phyloP scores from a whole-genome alignment of 208 protist species.

The Hexamita inflata region DNA sequence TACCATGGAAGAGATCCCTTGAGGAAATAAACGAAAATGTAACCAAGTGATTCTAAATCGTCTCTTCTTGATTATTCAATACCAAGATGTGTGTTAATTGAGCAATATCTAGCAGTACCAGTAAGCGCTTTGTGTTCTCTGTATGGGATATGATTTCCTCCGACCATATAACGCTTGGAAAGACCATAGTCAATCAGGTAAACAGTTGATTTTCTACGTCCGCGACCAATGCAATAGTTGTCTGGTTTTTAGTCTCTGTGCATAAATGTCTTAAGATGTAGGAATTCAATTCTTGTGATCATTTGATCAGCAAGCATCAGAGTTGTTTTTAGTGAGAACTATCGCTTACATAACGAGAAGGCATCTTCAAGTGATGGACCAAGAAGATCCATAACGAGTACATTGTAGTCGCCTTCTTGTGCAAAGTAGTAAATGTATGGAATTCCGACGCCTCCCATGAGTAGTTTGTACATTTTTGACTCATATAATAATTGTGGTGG shows the following conservation, averaged over 20 bases:
- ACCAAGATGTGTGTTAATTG: conserved; percentile 95
- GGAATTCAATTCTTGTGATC: conserved; percentile 75
- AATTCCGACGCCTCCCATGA: conserved; percentile 70
- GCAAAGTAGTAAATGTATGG: conserved; percentile 78
- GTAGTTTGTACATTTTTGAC: conserved; percentile 69
- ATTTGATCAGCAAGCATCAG: conserved; percentile 92
- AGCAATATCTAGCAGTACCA: conserved; percentile 94
- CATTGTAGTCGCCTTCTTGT: conserved; percentile 80
- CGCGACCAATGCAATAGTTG: conserved; percentile 93
- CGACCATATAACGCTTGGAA: conserved; percentile 92
- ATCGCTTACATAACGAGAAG: conserved; percentile 65
- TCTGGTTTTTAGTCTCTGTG: conserved; percentile 88
- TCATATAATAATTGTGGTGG: conserved; percentile 91
- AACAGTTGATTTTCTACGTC: conserved; percentile 60
- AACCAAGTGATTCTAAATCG: conserved; percentile 90
- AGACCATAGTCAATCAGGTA: conserved; percentile 95
- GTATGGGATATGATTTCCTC: conserved; percentile 95
- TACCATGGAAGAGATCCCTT: conserved; percentile 94
- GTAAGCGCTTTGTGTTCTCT: conserved; percentile 93
- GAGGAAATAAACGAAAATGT: conserved; percentile 97
- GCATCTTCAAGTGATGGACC: conserved; percentile 90
- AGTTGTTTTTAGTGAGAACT: conserved; percentile 89
- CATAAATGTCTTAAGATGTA: conserved; percentile 87
- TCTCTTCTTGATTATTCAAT: conserved; percentile 80
- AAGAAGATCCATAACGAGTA: conserved; percentile 94